A percentile compares a stretch with the other conserved stretches of the same genome.
Evolutionary conservation across 192 early-diverging fungal genomes (phyloP).

Genomic region (Umbelopsis sp.): DNA sequence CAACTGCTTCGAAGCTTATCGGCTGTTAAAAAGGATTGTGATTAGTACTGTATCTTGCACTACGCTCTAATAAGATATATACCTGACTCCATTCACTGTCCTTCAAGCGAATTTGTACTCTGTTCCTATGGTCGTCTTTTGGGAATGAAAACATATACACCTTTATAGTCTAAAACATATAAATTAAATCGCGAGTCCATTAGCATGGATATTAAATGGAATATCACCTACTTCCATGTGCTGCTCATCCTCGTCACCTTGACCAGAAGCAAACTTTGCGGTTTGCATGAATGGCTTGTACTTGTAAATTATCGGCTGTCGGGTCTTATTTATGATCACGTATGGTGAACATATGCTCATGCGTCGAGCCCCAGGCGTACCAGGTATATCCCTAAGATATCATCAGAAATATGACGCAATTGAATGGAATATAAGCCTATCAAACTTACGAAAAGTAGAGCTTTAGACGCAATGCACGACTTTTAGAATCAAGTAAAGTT

Average conservation of each 20-base stretch:
- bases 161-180: slow-evolving; percentile 30
- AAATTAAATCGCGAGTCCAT: not conserved
- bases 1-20: slow-evolving; percentile 85
- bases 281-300: slow-evolving; percentile 65
- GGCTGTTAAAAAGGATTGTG: slow-evolving; percentile 44
- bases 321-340: slow-evolving; percentile 78
- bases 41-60: not conserved
- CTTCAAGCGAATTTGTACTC: slow-evolving; percentile 62
- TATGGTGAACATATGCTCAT: slow-evolving; percentile 81
- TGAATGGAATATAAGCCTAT: too few species aligned
- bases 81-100: slow-evolving; percentile 71
- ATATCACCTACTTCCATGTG: not conserved
- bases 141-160: slow-evolving; percentile 74
- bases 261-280: slow-evolving; percentile 57
- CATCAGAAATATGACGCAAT: not conserved
- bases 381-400: slow-evolving; percentile 18
- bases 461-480: not conserved
- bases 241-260: slow-evolving; percentile 21
- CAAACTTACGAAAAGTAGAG: not conserved
- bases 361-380: slow-evolving; percentile 53
- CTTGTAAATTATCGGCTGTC: slow-evolving; percentile 58
- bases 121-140: slow-evolving; percentile 69
- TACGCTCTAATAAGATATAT: not conserved
- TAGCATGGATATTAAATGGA: not conserved
- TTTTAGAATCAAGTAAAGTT: not conserved